A percentile compares a stretch with the other conserved stretches of the same genome.
Evolutionary conservation across 805 yeast species (phyloP).

Genomic region (Ogataea paradorogensis): DNA sequence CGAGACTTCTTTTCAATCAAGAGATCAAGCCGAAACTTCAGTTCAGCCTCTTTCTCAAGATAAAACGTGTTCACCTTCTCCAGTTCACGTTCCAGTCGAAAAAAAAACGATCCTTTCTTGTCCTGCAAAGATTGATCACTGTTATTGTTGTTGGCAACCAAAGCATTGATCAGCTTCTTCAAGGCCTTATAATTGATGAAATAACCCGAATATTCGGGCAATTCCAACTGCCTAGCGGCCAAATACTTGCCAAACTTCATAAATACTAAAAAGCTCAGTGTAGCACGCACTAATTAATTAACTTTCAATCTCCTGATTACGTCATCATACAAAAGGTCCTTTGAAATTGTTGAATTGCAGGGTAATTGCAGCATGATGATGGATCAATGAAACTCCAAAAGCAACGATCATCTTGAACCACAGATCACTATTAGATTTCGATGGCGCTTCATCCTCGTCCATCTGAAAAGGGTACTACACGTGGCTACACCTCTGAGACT

Average conservation of each 20-base stretch:
- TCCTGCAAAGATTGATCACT: constrained; percentile 65
- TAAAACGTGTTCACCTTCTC: constrained; percentile 95
- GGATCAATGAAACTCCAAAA: too few species aligned
- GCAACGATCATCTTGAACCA: too few species aligned
- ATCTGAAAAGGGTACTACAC: not conserved
- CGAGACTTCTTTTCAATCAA: constrained; percentile 62
- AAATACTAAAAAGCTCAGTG: not conserved
- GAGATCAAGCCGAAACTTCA: constrained; percentile 74
- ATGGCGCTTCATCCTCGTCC: not conserved
- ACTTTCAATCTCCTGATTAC: not conserved
- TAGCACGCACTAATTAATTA: constrained; percentile 1
- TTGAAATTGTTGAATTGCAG: not conserved
- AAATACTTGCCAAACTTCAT: constrained; percentile 93
- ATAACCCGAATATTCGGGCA: constrained; percentile 92
- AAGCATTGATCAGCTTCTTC: constrained; percentile 84
- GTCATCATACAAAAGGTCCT: not conserved
- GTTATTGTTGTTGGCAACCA: constrained; percentile 42
- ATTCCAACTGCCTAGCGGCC: constrained; percentile 89
- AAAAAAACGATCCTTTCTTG: constrained; percentile 85
- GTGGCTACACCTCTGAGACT: not conserved
- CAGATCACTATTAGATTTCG: not conserved
- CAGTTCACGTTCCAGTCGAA: constrained; percentile 87
- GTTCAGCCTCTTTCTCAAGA: constrained; percentile 84
- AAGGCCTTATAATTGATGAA: constrained; percentile 93
- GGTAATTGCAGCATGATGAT: too few species aligned